phyloP scores from a whole-genome alignment of 1,284 basidiomycete species.

The Puccinia novopanici region DNA sequence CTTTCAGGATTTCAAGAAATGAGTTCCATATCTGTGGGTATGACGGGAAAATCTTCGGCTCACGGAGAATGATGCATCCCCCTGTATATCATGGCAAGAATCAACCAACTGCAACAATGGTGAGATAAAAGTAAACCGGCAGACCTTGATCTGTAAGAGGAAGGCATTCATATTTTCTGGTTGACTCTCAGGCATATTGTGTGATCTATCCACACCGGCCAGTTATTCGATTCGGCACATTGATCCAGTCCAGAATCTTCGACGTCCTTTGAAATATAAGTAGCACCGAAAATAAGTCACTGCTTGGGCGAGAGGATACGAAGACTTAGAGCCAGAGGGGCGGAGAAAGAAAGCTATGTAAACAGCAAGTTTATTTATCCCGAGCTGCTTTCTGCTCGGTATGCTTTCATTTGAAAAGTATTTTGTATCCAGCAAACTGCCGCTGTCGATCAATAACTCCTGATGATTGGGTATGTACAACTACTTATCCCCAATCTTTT shows the following conservation, averaged over 20 bases:
- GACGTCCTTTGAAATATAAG: not conserved
- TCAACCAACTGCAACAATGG: not conserved
- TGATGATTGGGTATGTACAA: not conserved
- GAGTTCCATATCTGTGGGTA: not conserved
- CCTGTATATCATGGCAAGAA: conserved; percentile 2
- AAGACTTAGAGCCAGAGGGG: not conserved
- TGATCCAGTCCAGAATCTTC: not conserved
- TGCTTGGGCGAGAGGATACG: not conserved
- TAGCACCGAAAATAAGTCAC: not conserved
- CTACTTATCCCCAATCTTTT: not conserved
- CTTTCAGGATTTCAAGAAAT: conserved; percentile 14
- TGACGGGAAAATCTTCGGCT: not conserved
- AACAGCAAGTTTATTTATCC: conserved; percentile 2
- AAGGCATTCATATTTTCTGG: conserved; percentile 35
- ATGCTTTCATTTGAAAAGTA: not conserved
- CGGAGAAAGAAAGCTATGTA: not conserved
- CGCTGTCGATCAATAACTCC: not conserved
- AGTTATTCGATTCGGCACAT: conserved; percentile 12
- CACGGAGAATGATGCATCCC: conserved; percentile 45
- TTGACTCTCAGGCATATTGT: conserved; percentile 19
- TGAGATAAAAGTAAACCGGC: not conserved
- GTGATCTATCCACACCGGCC: conserved; percentile 12
- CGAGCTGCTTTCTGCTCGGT: not conserved
- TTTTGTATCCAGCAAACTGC: not conserved
- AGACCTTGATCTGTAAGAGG: conserved; percentile 35